Percentiles rank a stretch among this genome's conserved stretches.
Conservation (phyloP, 2,329 filamentous ascomycete genomes). For the Fusarium sp. region DNA sequence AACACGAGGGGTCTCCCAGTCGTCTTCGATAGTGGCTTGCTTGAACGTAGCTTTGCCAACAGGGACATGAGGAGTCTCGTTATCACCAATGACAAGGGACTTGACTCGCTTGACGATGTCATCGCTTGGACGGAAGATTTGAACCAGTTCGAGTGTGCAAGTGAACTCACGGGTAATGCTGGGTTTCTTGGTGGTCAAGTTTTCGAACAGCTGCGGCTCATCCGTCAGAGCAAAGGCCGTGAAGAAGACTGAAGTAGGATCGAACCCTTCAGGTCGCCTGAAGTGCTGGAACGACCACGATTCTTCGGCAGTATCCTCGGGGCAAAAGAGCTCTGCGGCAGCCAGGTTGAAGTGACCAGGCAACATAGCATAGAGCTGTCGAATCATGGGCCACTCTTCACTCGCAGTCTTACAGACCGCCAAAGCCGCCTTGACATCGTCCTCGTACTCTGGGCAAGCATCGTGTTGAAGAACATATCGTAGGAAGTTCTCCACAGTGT, state of each 20-base stretch:
- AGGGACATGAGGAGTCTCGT: constrained; percentile 55
- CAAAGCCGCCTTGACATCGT: constrained; percentile 77
- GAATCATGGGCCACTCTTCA: constrained; percentile 75
- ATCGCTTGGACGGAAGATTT: constrained; percentile 63
- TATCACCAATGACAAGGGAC: constrained; percentile 54
- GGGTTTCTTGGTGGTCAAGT: constrained; percentile 41
- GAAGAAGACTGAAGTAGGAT: constrained; percentile 61
- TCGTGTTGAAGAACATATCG: constrained; percentile 88
- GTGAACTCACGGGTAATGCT: constrained; percentile 63
- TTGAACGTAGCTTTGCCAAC: constrained; percentile 64
- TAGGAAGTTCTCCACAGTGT: constrained; percentile 86
- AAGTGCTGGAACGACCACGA: constrained; percentile 51
- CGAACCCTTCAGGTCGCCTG: constrained; percentile 57
- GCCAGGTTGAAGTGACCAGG: constrained; percentile 88
- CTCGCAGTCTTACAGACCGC: constrained; percentile 76
- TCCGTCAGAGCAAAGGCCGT: constrained; percentile 61
- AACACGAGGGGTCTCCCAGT: constrained; percentile 58
- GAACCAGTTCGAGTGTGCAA: constrained; percentile 73
- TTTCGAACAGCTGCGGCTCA: constrained; percentile 52
- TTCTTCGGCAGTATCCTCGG: constrained; percentile 43
- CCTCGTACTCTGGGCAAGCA: constrained; percentile 85
- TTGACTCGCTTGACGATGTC: constrained; percentile 63
- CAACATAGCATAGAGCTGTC: constrained; percentile 66
- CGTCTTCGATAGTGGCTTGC: constrained; percentile 63
- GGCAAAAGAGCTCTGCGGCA: constrained; percentile 76